Percentiles rank a stretch among this genome's conserved stretches.
phyloP scores from a whole-genome alignment of 768 basidiomycete genomes.

The Rhodosporidiobolus sp. region DNA sequence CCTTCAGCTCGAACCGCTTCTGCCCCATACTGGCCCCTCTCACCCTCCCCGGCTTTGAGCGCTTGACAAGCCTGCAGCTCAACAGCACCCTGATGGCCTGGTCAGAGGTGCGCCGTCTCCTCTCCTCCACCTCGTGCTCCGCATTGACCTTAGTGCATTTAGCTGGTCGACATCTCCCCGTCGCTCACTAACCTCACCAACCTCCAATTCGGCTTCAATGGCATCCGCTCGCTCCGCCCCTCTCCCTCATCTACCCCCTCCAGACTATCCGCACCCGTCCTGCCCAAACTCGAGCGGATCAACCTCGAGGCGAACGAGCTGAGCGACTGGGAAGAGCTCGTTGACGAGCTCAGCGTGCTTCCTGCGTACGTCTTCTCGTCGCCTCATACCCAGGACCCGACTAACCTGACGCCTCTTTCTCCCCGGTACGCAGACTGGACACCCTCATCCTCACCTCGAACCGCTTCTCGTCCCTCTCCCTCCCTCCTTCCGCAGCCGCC shows the following conservation, averaged over 20 bases:
- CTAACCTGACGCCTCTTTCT: constrained; percentile 21
- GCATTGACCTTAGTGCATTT: background rate
- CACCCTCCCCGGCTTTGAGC: constrained; percentile 9
- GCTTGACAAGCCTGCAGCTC: constrained; percentile 63
- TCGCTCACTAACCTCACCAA: constrained; percentile 38
- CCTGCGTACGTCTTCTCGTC: constrained; percentile 22
- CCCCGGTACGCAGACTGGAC: constrained; percentile 55
- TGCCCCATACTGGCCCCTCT: constrained; percentile 45
- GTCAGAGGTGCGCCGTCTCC: constrained; percentile 57
- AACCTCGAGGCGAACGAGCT: constrained; percentile 72
- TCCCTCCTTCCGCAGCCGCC: background rate
- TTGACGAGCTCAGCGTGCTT: constrained; percentile 16
- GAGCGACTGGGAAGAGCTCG: constrained; percentile 55
- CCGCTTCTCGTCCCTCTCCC: constrained; percentile 53
- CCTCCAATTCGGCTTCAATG: constrained; percentile 72
- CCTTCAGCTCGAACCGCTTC: constrained; percentile 66
- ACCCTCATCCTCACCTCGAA: constrained; percentile 65
- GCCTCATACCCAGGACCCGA: no score
- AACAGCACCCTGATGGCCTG: constrained; percentile 71
- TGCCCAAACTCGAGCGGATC: constrained; percentile 53
- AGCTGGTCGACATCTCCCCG: constrained; percentile 47
- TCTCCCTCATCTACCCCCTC: background rate
- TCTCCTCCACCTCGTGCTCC: background rate
- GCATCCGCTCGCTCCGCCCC: constrained; percentile 50
- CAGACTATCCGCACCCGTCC: background rate